Conservation (phyloP, 257 asterid species). For the Capsicum chinense region DNA sequence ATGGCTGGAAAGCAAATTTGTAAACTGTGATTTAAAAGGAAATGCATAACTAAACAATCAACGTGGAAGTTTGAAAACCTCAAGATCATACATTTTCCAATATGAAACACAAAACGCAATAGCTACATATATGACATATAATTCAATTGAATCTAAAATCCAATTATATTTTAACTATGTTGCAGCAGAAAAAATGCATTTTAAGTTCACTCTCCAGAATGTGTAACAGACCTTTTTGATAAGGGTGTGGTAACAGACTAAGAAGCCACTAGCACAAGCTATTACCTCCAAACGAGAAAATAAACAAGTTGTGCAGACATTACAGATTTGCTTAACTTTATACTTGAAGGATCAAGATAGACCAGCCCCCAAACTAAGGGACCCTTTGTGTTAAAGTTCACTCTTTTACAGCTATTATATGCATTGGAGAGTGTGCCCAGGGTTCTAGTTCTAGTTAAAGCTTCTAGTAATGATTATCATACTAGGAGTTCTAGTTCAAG, state of each 20-base stretch:
- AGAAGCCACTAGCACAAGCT: neutral
- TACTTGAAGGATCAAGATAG: too few species aligned
- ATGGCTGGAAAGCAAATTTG: constrained; percentile 66
- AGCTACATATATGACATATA: neutral
- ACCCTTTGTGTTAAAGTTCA: too few species aligned
- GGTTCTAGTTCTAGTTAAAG: too few species aligned
- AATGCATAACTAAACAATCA: constrained; percentile 38
- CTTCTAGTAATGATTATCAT: neutral
- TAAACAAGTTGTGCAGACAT: too few species aligned
- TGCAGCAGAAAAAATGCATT: neutral
- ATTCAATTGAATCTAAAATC: neutral
- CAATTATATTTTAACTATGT: neutral
- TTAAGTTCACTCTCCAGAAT: neutral
- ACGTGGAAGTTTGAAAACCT: constrained; percentile 31
- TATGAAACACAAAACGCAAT: neutral
- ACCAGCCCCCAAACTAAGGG: too few species aligned
- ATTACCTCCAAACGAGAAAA: too few species aligned
- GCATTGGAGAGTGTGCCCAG: too few species aligned
- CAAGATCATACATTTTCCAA: constrained; percentile 16
- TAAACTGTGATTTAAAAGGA: constrained; percentile 41
- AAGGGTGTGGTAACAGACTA: too few species aligned
- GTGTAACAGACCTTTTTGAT: neutral
- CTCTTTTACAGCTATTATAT: too few species aligned
- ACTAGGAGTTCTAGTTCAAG: constrained; percentile 1
- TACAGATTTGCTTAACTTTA: too few species aligned